Conservation (phyloP, 805 yeast species). For the Vanderwaltozyma tropicalis region DNA sequence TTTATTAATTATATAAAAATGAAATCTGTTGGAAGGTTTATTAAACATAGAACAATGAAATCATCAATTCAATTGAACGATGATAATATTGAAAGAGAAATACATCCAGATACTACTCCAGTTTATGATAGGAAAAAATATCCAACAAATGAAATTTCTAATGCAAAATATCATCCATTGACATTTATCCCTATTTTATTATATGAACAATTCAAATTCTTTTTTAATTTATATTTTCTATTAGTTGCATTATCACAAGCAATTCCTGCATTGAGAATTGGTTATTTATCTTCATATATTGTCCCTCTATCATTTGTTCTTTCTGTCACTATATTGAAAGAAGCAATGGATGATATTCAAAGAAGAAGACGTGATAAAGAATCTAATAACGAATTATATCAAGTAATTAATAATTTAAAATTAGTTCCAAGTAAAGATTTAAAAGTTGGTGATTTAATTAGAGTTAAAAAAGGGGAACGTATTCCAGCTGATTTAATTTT, state of each 20-base stretch:
- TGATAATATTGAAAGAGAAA: conserved; percentile 30
- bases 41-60: conserved; percentile 6
- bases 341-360: conserved; percentile 86
- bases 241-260: conserved; percentile 91
- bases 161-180: conserved; percentile 85
- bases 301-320: conserved; percentile 92
- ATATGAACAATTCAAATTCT: conserved; percentile 94
- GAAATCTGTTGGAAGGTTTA: not conserved
- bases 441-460: conserved; percentile 78
- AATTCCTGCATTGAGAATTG: conserved; percentile 81
- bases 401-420: conserved; percentile 42
- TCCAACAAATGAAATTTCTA: conserved; percentile 74
- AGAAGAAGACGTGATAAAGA: conserved; percentile 85
- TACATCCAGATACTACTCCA: conserved; percentile 35
- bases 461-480: conserved; percentile 68
- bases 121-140: conserved; percentile 27
- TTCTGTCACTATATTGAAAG: conserved; percentile 88
- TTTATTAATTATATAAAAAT: not conserved
- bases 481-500: conserved; percentile 90
- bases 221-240: conserved; percentile 84
- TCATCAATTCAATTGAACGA: conserved; percentile 10
- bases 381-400: conserved; percentile 75
- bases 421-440: conserved; percentile 49
- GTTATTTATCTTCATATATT: conserved; percentile 83
- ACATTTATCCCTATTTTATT: conserved; percentile 82